Conservation (phyloP, 805 yeast species). For the Teunomyces gatunensis region DNA sequence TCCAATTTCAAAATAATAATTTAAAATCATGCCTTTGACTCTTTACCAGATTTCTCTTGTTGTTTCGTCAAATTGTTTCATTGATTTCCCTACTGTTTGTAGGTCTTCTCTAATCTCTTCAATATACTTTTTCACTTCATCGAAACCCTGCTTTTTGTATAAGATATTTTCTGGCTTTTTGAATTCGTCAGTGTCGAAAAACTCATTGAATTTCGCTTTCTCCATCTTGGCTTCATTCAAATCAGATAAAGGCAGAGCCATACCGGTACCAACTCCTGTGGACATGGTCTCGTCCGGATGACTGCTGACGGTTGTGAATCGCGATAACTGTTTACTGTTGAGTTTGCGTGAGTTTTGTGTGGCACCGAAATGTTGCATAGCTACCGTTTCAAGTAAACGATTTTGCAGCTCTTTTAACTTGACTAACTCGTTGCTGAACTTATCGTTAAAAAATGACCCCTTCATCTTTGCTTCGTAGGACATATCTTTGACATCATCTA, state of each 20-base stretch:
- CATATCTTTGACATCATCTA: slow-evolving; percentile 72
- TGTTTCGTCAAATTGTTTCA: slow-evolving; percentile 45
- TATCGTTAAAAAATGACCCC: slow-evolving; percentile 50
- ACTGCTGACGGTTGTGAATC: neutral
- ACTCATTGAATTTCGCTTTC: slow-evolving; percentile 22
- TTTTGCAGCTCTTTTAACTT: slow-evolving; percentile 56
- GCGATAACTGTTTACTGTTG: slow-evolving; percentile 7
- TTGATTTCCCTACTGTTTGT: slow-evolving; percentile 50
- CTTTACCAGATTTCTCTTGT: slow-evolving; percentile 42
- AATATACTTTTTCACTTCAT: slow-evolving; percentile 48
- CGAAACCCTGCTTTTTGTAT: slow-evolving; percentile 52
- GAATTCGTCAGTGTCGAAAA: slow-evolving; percentile 18
- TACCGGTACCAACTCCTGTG: neutral
- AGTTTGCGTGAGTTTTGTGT: slow-evolving; percentile 8
- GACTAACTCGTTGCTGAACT: slow-evolving; percentile 51
- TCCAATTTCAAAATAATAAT: neutral
- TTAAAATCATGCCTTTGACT: no score
- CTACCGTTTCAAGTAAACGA: slow-evolving; percentile 32
- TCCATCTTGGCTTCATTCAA: slow-evolving; percentile 26
- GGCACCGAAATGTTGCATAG: slow-evolving; percentile 27
- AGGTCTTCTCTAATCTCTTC: slow-evolving; percentile 48
- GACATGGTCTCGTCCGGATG: neutral
- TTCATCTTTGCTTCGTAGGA: slow-evolving; percentile 43
- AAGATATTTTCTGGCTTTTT: slow-evolving; percentile 19
- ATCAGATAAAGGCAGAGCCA: neutral